Evolutionary conservation across 2,329 filamentous ascomycete species (phyloP).

Genomic region (Diaporthe ampelina): DNA sequence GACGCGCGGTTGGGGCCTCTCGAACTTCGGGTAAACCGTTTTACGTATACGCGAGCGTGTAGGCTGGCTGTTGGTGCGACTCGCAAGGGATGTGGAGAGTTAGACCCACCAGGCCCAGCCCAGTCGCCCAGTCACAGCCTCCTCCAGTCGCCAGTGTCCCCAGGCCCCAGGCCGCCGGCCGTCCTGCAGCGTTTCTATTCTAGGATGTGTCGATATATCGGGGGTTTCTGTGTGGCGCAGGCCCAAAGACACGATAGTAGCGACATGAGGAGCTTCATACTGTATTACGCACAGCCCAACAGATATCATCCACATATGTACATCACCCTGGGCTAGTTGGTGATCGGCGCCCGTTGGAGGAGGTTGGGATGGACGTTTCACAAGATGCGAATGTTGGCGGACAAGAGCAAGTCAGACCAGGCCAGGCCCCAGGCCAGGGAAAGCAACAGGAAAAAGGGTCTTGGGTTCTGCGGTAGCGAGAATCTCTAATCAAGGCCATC

Average conservation of each 20-base stretch:
- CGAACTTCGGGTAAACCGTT: neutral
- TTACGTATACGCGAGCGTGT: neutral
- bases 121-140: neutral
- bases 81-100: neutral
- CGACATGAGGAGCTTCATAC: conserved; percentile 12
- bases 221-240: conserved; percentile 14
- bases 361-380: conserved; percentile 9
- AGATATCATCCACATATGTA: too few relatives aligned
- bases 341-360: neutral
- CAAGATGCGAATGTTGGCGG: neutral
- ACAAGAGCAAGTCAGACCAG: neutral
- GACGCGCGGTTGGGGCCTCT: conserved; percentile 21
- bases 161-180: conserved; percentile 1
- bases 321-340: neutral
- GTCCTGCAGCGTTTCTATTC: conserved; percentile 5
- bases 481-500: conserved; percentile 23
- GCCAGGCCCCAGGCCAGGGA: too few relatives aligned
- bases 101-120: conserved; percentile 14
- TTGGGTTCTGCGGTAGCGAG: conserved; percentile 4
- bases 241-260: neutral
- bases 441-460: too few relatives aligned
- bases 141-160: neutral
- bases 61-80: neutral
- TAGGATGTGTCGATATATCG: conserved; percentile 10
- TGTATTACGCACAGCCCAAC: neutral